A percentile compares a stretch with the other conserved stretches of the same genome.
Evolutionary conservation across 345 rosid species (phyloP).

Genomic region (Eucalyptus curtisii): DNA sequence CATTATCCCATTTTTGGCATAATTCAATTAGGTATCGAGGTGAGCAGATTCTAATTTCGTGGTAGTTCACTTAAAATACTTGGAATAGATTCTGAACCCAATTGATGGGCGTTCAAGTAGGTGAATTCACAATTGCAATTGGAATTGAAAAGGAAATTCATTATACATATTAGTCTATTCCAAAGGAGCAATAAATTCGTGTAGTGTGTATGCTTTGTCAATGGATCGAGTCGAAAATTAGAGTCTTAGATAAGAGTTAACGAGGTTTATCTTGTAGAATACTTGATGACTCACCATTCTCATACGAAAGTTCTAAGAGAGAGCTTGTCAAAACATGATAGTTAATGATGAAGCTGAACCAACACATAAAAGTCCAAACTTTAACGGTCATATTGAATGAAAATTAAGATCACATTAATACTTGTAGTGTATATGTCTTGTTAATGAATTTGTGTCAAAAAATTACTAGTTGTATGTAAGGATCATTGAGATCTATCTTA

Average conservation of each 20-base stretch:
- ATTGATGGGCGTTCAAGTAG: not conserved
- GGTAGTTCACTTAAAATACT: not conserved
- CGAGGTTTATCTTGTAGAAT: not conserved
- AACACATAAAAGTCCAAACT: not conserved
- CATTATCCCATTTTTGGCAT: not conserved
- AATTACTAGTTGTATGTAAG: not conserved
- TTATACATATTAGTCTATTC: not conserved
- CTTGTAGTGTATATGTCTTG: not conserved
- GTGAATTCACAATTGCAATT: not conserved
- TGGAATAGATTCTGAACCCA: not conserved
- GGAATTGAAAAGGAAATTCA: not conserved
- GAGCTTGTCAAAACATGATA: not conserved
- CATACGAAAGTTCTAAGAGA: not conserved
- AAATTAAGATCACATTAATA: not conserved
- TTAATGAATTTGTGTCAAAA: too few relatives aligned
- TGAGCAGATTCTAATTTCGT: not conserved
- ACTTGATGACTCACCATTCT: not conserved
- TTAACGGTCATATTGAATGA: not conserved
- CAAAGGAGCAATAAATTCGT: not conserved
- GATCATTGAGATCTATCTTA: not conserved
- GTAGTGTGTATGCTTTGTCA: rapidly evolving
- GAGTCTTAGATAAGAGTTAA: not conserved
- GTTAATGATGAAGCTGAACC: not conserved
- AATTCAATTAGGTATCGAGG: not conserved
- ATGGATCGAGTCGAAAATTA: not conserved